Evolutionary conservation across 352 stramenopile genomes (phyloP).

Genomic region (Phytophthora pseudosyringae): DNA sequence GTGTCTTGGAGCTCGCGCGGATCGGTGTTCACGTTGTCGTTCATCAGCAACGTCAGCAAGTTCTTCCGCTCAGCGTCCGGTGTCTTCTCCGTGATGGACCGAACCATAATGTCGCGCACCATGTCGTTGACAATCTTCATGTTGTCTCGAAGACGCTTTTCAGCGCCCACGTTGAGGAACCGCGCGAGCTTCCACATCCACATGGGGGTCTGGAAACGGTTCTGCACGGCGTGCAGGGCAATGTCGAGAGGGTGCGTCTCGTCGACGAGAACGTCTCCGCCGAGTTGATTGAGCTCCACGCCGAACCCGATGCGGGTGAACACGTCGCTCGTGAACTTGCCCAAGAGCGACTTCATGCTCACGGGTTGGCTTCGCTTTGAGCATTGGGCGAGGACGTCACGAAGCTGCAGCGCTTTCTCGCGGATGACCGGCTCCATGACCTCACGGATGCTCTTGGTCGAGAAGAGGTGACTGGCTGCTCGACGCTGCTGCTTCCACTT

Average conservation of each 20-base stretch:
- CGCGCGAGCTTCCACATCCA: constrained; percentile 55
- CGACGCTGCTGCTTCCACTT: constrained; percentile 61
- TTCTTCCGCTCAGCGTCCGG: background rate
- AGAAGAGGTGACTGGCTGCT: constrained; percentile 79
- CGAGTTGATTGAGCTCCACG: constrained; percentile 54
- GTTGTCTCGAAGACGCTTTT: constrained; percentile 36
- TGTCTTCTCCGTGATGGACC: constrained; percentile 13
- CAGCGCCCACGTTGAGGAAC: constrained; percentile 38
- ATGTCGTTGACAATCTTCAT: constrained; percentile 34
- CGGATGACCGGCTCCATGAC: constrained; percentile 41
- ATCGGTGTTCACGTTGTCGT: constrained; percentile 16
- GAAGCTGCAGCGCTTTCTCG: constrained; percentile 34
- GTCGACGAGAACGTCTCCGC: constrained; percentile 34
- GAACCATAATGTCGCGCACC: constrained; percentile 15
- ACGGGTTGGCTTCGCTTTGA: constrained; percentile 2
- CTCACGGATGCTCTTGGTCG: constrained; percentile 30
- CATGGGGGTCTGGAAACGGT: constrained; percentile 48
- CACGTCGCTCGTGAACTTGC: constrained; percentile 67
- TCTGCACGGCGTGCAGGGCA: constrained; percentile 16
- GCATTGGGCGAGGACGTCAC: constrained; percentile 28
- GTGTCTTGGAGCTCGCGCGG: constrained; percentile 57
- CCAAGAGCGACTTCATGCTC: constrained; percentile 48
- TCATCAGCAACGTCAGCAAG: constrained; percentile 20
- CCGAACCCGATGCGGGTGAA: constrained; percentile 80
- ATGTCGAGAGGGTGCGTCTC: constrained; percentile 11